Conservation (phyloP, 768 basidiomycete species). For the Amanita jacksonii region DNA sequence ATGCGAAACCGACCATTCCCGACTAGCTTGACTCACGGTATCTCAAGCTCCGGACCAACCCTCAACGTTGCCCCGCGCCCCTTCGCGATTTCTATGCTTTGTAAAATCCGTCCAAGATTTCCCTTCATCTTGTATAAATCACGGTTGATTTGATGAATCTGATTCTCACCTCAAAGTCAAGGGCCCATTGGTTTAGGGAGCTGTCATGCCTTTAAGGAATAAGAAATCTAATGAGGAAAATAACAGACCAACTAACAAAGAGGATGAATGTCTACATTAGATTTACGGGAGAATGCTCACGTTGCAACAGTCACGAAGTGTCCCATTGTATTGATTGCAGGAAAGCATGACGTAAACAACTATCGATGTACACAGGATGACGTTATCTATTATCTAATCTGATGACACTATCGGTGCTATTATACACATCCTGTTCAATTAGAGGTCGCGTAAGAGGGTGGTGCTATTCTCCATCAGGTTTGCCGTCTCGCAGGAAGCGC, state of each 20-base stretch:
- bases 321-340: no score
- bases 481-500: not conserved
- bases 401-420: not conserved
- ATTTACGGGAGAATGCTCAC: conserved; percentile 32
- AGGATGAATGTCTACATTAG: conserved; percentile 8
- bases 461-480: conserved; percentile 17
- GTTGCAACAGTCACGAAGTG: conserved; percentile 70
- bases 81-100: conserved; percentile 85
- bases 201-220: conserved; percentile 28
- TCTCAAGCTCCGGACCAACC: conserved; percentile 96
- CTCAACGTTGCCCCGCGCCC: conserved; percentile 79
- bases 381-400: not conserved
- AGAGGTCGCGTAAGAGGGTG: conserved; percentile 25
- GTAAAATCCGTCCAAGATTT: conserved; percentile 84
- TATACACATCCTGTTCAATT: conserved; percentile 1
- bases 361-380: not conserved
- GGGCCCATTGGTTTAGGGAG: conserved; percentile 94
- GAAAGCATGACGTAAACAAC: no score
- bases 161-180: conserved; percentile 76
- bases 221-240: not conserved
- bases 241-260: conserved; percentile 22
- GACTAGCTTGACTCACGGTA: no score
- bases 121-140: conserved; percentile 42
- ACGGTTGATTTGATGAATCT: not conserved
- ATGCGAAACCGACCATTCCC: conserved; percentile 10